Evolutionary conservation across 208 protist species (phyloP).

Genomic region (Crithidia acanthocephali): DNA sequence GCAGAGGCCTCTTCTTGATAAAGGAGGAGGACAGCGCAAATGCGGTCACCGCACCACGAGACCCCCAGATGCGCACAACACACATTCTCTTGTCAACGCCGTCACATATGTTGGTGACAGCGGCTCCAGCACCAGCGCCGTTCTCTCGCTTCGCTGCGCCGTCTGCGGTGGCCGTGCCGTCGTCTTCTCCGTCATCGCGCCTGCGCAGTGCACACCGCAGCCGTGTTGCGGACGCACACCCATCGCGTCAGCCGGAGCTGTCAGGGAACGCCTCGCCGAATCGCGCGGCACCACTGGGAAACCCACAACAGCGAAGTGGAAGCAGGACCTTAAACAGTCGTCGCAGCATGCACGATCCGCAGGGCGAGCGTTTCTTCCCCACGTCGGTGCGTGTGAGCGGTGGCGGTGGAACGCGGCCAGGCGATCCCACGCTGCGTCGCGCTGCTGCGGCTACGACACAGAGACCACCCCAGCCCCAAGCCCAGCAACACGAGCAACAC

Average conservation of each 20-base stretch:
- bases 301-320: too few species aligned
- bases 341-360: neutral
- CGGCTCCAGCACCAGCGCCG: neutral
- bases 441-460: neutral
- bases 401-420: neutral
- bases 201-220: slow-evolving; percentile 8
- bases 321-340: too few species aligned
- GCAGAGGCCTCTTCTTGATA: neutral
- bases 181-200: too few species aligned
- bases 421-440: neutral
- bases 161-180: neutral
- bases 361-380: too few species aligned
- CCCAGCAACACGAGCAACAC: neutral
- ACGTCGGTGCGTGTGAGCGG: neutral
- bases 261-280: neutral
- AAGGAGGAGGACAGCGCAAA: neutral
- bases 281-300: too few species aligned
- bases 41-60: neutral
- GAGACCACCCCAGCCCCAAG: neutral
- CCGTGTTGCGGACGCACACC: neutral
- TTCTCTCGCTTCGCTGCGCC: neutral
- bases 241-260: neutral
- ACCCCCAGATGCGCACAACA: neutral
- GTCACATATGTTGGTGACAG: too few species aligned
- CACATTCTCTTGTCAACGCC: neutral